A percentile compares a stretch with the other conserved stretches of the same genome.
These are phyloP conservation scores for Claviceps sp. DNA, from an alignment of 2,329 filamentous ascomycete species.

Conservation along the genomic window DNA sequence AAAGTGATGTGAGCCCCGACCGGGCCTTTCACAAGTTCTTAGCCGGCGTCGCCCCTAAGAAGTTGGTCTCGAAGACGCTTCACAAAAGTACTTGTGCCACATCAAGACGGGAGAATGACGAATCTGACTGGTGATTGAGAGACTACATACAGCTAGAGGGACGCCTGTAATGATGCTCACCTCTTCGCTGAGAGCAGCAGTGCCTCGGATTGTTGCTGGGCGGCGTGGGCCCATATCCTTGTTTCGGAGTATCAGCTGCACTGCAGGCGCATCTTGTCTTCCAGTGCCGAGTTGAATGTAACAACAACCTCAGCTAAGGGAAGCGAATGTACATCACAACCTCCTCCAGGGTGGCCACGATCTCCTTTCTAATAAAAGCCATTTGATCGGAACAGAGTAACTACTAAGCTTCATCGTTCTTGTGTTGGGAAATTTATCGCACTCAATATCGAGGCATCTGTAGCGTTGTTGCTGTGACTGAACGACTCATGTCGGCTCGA, in stretches of 20 bases:
- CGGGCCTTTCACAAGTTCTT: background rate
- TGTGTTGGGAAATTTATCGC: slow-evolving; percentile 82
- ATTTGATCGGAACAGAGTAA: slow-evolving; percentile 69
- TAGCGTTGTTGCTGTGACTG: background rate
- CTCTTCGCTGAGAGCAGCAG: slow-evolving; percentile 36
- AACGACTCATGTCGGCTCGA: background rate
- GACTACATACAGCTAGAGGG: slow-evolving; percentile 18
- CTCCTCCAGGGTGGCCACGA: slow-evolving; percentile 30
- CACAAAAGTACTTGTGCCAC: slow-evolving; percentile 12
- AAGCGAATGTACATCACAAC: slow-evolving; percentile 40
- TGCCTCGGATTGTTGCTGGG: slow-evolving; percentile 49
- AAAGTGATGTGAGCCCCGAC: background rate
- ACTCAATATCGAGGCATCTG: slow-evolving; percentile 35
- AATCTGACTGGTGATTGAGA: slow-evolving; percentile 41
- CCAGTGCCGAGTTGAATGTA: slow-evolving; percentile 41
- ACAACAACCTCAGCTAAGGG: slow-evolving; percentile 51
- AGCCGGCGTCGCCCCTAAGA: background rate
- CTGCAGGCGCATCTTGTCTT: slow-evolving; percentile 37
- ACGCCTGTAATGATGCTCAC: slow-evolving; percentile 26
- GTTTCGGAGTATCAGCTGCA: slow-evolving; percentile 36
- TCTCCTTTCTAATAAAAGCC: slow-evolving; percentile 50
- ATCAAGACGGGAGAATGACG: slow-evolving; percentile 22
- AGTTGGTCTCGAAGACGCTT: slow-evolving; percentile 5
- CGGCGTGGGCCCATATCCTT: slow-evolving; percentile 62
- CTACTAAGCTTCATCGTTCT: slow-evolving; percentile 78